Evolutionary conservation across 2,329 filamentous ascomycete species (phyloP).

Genomic region (Coniochaeta pulveracea): DNA sequence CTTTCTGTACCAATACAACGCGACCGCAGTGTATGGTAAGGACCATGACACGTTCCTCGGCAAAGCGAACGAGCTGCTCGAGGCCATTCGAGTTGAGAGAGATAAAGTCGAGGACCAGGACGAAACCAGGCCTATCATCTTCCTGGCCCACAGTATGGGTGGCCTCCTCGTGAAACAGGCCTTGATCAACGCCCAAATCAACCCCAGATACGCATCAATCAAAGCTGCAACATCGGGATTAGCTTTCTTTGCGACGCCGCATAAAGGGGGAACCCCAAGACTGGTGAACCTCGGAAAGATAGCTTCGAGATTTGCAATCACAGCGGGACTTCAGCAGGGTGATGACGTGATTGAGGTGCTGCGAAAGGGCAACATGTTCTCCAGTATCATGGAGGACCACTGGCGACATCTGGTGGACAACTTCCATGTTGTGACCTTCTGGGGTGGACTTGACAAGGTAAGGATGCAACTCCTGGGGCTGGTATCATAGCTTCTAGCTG

Average conservation of each 20-base stretch:
- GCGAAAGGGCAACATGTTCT: constrained; percentile 10
- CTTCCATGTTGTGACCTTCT: constrained; percentile 9
- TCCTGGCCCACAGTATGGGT: constrained; percentile 13
- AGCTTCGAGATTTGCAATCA: constrained; percentile 9
- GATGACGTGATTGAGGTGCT: constrained; percentile 10
- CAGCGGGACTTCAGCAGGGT: constrained; percentile 9
- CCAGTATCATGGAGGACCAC: constrained; percentile 9
- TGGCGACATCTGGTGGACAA: constrained; percentile 6
- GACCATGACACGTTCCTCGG: constrained; percentile 11
- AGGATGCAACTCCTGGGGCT: too few relatives aligned
- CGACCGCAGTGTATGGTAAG: constrained; percentile 11
- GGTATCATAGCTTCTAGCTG: background rate
- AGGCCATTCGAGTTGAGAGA: constrained; percentile 10
- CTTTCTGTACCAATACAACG: constrained; percentile 15
- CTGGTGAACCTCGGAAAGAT: constrained; percentile 11
- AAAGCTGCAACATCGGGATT: constrained; percentile 12
- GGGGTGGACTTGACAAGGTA: constrained; percentile 13
- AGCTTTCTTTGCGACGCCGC: constrained; percentile 17
- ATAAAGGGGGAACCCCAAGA: constrained; percentile 10
- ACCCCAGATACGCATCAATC: constrained; percentile 11
- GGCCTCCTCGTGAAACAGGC: constrained; percentile 16
- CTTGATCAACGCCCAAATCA: constrained; percentile 15
- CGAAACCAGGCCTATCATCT: constrained; percentile 9
- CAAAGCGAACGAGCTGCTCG: constrained; percentile 14
- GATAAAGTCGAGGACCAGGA: constrained; percentile 7